Conservation (phyloP, 192 early-diverging fungal species). For the Ambispora gerdemannii region DNA sequence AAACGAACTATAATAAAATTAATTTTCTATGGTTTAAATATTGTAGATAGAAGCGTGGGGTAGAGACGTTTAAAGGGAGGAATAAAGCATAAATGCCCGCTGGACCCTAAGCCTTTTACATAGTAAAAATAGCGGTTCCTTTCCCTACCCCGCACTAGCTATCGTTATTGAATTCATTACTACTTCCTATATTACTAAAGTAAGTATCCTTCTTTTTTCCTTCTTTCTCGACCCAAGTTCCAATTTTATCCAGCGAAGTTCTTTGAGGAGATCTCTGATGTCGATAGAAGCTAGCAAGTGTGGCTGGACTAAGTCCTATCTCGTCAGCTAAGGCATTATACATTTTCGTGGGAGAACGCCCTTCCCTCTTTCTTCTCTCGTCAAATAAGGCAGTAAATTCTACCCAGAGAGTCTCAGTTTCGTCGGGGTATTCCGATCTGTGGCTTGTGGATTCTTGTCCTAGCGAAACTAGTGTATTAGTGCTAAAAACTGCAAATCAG, state of each 20-base stretch:
- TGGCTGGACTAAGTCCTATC: neutral
- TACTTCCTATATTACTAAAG: neutral
- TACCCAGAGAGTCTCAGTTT: neutral
- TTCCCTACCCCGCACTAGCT: neutral
- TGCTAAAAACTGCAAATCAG: neutral
- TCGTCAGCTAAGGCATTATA: neutral
- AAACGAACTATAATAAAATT: too few relatives aligned
- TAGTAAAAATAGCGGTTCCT: conserved; percentile 3
- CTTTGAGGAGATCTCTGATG: neutral
- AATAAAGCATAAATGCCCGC: neutral
- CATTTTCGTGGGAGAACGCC: neutral
- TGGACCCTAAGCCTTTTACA: conserved; percentile 1
- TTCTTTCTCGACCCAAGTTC: neutral
- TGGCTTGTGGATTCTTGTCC: conserved; percentile 13
- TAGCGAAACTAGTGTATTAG: neutral
- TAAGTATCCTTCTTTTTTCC: neutral
- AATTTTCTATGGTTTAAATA: too few relatives aligned
- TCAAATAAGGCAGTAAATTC: conserved; percentile 5
- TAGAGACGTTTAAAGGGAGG: too few relatives aligned
- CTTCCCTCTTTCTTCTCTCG: neutral
- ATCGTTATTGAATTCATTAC: neutral
- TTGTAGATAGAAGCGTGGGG: too few relatives aligned
- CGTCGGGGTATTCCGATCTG: neutral
- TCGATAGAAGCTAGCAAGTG: neutral
- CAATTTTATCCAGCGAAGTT: neutral